A percentile compares a stretch with the other conserved stretches of the same genome.
Conservation (phyloP, 2,329 filamentous ascomycete genomes). For the Basipetospora chlamydospora region DNA sequence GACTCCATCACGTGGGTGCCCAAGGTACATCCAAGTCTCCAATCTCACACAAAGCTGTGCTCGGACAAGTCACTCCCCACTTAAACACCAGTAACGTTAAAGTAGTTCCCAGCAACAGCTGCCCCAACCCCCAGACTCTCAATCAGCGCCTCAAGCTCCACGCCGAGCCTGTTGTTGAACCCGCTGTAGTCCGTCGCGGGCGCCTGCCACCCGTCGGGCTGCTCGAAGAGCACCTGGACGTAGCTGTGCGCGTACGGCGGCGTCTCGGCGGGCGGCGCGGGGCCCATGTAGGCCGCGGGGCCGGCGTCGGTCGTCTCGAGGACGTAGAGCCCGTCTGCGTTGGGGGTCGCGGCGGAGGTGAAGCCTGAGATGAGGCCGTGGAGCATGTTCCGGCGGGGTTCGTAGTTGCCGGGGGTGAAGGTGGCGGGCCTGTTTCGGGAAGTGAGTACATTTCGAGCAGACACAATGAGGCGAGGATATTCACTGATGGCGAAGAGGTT, state of each 20-base stretch:
- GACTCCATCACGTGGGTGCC: too few relatives aligned
- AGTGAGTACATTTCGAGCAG: not conserved
- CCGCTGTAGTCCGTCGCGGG: conserved; percentile 2
- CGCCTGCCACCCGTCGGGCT: conserved; percentile 3
- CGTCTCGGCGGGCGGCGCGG: conserved; percentile 2
- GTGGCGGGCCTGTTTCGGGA: not conserved
- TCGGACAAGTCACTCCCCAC: too few relatives aligned
- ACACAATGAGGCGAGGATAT: not conserved
- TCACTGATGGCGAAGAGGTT: not conserved
- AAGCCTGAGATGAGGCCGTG: conserved; percentile 3
- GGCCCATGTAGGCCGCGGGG: conserved; percentile 5
- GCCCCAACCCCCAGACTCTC: conserved; percentile 1
- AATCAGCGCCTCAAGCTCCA: conserved; percentile 1
- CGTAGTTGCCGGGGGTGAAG: conserved; percentile 3
- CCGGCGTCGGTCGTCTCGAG: conserved; percentile 1
- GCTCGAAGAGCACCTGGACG: conserved; percentile 4
- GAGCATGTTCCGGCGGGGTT: conserved; percentile 4
- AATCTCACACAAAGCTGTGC: too few relatives aligned
- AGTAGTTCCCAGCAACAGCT: conserved; percentile 3
- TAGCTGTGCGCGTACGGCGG: conserved; percentile 4
- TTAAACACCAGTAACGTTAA: conserved; percentile 5
- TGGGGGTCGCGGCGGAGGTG: conserved; percentile 2
- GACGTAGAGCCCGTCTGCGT: conserved; percentile 3
- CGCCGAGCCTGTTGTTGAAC: conserved; percentile 4
- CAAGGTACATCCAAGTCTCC: too few relatives aligned